These are phyloP conservation scores for Blastocladiella emersonii DNA, from an alignment of 371 early-diverging fungal genomes.

Conservation along the genomic window DNA sequence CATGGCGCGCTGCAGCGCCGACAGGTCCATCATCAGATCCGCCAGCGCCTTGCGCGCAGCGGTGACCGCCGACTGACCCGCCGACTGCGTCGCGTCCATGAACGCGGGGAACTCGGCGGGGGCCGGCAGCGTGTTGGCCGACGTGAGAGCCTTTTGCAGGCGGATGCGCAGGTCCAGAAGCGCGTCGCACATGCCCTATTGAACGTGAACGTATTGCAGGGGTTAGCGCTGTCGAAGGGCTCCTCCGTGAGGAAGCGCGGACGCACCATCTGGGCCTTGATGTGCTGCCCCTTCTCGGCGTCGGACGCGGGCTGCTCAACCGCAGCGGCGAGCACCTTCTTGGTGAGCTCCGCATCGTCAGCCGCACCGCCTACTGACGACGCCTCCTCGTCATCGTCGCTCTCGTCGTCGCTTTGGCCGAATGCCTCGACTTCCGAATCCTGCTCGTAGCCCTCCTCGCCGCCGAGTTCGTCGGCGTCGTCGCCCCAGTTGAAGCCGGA, in stretches of 20 bases:
- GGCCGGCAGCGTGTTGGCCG: conserved; percentile 66
- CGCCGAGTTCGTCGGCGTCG: not conserved
- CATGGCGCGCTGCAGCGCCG: not conserved
- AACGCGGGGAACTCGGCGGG: conserved; percentile 9
- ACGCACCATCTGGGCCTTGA: not conserved
- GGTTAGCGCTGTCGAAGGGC: no score
- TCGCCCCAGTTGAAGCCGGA: not conserved
- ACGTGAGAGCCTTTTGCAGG: conserved; percentile 56
- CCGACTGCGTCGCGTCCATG: not conserved
- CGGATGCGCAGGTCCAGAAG: conserved; percentile 79
- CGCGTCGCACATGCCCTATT: conserved; percentile 53
- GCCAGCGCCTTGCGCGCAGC: not conserved
- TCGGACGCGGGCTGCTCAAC: not conserved
- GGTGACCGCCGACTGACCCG: not conserved
- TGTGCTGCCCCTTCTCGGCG: not conserved
- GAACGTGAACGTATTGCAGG: no score
- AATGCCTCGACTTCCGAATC: not conserved
- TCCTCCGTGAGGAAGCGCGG: not conserved
- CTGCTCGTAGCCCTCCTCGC: no score
- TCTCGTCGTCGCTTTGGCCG: not conserved
- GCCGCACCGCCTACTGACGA: no score
- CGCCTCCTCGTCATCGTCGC: not conserved
- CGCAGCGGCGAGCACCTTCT: not conserved
- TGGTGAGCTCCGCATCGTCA: not conserved
- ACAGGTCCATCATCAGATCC: not conserved